Evolutionary conservation across 2,329 filamentous ascomycete genomes (phyloP), one percentile per base, ranked within the genome.

Genomic region (Talaromyces amestolkiae): DNA sequence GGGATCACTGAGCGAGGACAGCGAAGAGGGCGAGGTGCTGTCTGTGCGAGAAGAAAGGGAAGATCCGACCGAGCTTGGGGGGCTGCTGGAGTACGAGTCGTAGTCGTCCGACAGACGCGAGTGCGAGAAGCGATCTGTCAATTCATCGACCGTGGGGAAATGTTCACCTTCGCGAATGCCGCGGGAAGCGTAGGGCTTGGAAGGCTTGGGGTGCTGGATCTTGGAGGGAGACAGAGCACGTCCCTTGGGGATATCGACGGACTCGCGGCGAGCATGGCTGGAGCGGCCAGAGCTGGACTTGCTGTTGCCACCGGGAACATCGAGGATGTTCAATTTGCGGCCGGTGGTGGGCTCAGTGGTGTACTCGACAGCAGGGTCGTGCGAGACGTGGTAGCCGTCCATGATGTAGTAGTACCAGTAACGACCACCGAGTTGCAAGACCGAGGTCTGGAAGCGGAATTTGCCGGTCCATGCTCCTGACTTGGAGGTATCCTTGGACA

Each of bases 331-430:
- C 74, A 99, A 87, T 81, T 93, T 92, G 79, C 95, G 94, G 82
- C 93, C 92, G 65, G 95, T 98, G 79, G 93, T 98, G 77, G 94
- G 93, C 85, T 99, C 95, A 71, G 91, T 90, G 76, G 91, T 96
- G 77, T 90, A 94, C 75, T 91, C 85, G 78, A 93, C 89, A 79
- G 91, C 91, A 72, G 94, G 93, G 83, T 98, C 95, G 86, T 98
- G 94, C 68, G 93, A 93, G 79, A 96, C 90, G 80, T 97, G 93
- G 88, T 97, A 97, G 73, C 95, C 95, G 80, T 99, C 95, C 80
- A 98, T 95, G 88, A 98, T 97, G 86, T 97, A 99, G 88, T 99
- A 99, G 89, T 98, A 99, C 95, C 95, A 99, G 88, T 98, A 98
- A 78, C 94, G 90, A 78, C 92, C 89, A 78, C 94, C 93, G 73